A percentile compares a stretch with the other conserved stretches of the same genome.
Evolutionary conservation across 2,329 filamentous ascomycete species (phyloP).

Genomic region (Cryphonectria parasitica): DNA sequence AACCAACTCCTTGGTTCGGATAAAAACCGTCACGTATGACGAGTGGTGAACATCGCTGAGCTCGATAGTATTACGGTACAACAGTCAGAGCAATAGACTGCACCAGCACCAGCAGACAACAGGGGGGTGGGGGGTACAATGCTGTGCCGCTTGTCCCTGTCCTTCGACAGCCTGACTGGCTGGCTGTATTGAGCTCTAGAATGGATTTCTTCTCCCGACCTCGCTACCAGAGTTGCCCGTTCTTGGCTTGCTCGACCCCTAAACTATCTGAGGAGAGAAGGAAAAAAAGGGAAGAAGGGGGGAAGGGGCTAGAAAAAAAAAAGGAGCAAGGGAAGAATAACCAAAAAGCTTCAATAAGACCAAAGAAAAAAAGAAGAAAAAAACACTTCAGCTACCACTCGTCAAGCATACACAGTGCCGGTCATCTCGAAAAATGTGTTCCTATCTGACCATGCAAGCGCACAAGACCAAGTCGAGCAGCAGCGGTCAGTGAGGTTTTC

Average conservation of each 20-base stretch:
- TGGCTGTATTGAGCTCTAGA: neutral
- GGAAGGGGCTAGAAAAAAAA: neutral
- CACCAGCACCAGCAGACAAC: neutral
- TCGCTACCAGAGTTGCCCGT: constrained; percentile 15
- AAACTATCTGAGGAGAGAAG: neutral
- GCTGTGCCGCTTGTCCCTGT: neutral
- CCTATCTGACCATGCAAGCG: constrained; percentile 10
- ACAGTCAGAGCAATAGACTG: neutral
- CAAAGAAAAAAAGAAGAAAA: neutral
- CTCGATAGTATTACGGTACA: neutral
- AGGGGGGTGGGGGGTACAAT: neutral
- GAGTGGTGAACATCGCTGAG: neutral
- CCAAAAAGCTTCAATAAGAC: no score
- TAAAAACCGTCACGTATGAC: no score
- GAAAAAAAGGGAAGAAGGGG: neutral
- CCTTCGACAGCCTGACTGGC: neutral
- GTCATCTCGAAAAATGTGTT: neutral
- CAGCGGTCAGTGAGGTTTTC: constrained; percentile 6
- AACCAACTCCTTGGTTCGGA: no score
- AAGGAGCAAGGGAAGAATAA: constrained; percentile 8
- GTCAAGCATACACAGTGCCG: constrained; percentile 6
- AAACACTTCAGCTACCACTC: neutral
- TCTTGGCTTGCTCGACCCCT: constrained; percentile 7
- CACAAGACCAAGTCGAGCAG: constrained; percentile 4
- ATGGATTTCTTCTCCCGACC: neutral